phyloP scores from a whole-genome alignment of 2,329 filamentous ascomycete species.

The Colletotrichum graminicola region DNA sequence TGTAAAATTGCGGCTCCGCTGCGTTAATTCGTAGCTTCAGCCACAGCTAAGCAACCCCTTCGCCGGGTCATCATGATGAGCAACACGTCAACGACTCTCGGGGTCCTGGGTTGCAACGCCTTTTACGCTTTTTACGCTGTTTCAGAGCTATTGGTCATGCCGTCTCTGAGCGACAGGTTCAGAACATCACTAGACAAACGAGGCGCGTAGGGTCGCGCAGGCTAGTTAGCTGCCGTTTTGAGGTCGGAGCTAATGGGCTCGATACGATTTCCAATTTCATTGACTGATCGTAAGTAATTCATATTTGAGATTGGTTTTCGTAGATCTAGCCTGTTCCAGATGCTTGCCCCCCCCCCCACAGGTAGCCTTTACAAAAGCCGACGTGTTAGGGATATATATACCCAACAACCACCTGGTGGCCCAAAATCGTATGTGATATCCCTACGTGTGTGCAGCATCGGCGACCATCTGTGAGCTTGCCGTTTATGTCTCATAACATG shows the following conservation, averaged over 20 bases:
- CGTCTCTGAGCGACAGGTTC: background rate
- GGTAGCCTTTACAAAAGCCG: background rate
- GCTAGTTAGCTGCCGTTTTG: background rate
- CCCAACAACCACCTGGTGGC: background rate
- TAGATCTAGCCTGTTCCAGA: background rate
- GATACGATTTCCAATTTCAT: too few relatives aligned
- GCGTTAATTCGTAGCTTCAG: conserved; percentile 26
- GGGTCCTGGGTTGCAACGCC: background rate
- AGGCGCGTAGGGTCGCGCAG: background rate
- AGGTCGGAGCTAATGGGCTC: background rate
- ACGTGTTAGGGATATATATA: background rate
- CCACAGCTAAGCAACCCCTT: conserved; percentile 21
- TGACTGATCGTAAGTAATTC: background rate
- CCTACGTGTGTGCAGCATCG: background rate
- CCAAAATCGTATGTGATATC: background rate
- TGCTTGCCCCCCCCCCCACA: too few relatives aligned
- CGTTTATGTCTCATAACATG: background rate
- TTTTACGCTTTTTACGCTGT: too few relatives aligned
- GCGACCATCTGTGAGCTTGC: background rate
- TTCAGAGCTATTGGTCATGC: background rate
- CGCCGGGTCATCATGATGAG: conserved; percentile 23
- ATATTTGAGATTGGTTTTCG: background rate
- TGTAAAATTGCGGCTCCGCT: conserved; percentile 35
- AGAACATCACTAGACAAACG: too few relatives aligned
- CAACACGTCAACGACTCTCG: background rate